phyloP scores from a whole-genome alignment of 2,329 filamentous ascomycete species.

The Botrytis paeoniae region DNA sequence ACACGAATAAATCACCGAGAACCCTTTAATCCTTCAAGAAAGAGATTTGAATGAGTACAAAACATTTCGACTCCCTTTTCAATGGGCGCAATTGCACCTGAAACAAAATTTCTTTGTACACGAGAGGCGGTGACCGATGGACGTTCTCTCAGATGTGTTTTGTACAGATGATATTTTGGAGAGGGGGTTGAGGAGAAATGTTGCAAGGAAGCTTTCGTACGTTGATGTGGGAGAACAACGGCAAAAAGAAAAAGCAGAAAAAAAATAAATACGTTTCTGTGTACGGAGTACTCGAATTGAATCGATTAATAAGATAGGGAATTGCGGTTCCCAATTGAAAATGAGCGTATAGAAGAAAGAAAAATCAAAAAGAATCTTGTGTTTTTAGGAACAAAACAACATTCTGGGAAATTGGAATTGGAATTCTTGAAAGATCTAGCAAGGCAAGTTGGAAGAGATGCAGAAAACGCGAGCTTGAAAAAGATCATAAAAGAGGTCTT shows the following conservation, averaged over 20 bases:
- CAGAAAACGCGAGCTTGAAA: background rate
- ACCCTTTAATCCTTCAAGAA: conserved; percentile 39
- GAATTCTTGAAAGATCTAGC: background rate
- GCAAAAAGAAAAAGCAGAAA: background rate
- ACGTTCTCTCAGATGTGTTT: conserved; percentile 1
- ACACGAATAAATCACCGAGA: conserved; percentile 23
- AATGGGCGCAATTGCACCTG: conserved; percentile 31
- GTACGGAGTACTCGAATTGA: background rate
- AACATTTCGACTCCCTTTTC: conserved; percentile 36
- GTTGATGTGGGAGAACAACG: conserved; percentile 14
- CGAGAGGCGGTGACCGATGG: conserved; percentile 27
- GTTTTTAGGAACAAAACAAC: background rate
- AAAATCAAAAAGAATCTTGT: background rate
- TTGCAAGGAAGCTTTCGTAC: conserved; percentile 17
- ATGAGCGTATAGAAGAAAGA: conserved; percentile 16
- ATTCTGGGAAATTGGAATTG: background rate
- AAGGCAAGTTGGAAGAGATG: background rate
- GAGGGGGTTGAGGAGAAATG: conserved; percentile 5
- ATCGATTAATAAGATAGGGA: conserved; percentile 11
- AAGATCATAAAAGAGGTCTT: background rate
- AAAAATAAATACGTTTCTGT: background rate
- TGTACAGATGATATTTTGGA: background rate
- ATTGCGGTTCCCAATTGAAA: conserved; percentile 19
- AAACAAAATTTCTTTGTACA: conserved; percentile 25
- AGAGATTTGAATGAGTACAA: conserved; percentile 35